A percentile compares a stretch with the other conserved stretches of the same genome.
Conservation (phyloP, 2,329 filamentous ascomycete genomes). For the Fusarium duplospermum region DNA sequence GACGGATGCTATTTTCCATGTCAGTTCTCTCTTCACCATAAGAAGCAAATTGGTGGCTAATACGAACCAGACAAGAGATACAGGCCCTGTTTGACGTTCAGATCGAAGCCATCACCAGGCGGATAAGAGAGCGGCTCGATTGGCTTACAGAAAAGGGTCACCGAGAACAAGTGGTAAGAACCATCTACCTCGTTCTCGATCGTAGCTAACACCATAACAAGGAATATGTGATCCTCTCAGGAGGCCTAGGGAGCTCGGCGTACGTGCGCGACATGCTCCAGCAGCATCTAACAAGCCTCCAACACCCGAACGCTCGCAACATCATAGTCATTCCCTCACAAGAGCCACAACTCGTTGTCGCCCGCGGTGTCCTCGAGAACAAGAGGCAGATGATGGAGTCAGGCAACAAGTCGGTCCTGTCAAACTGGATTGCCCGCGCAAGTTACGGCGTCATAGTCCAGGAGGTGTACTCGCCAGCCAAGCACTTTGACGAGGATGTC, state of each 20-base stretch:
- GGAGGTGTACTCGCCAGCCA: conserved; percentile 27
- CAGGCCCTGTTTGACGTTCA: conserved; percentile 55
- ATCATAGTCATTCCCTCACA: conserved; percentile 29
- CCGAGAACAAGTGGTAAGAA: conserved; percentile 51
- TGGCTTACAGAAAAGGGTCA: conserved; percentile 50
- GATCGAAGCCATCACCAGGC: conserved; percentile 47
- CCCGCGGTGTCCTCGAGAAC: conserved; percentile 30
- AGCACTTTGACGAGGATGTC: conserved; percentile 36
- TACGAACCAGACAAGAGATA: conserved; percentile 52
- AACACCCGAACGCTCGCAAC: conserved; percentile 46
- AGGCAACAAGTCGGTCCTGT: conserved; percentile 21
- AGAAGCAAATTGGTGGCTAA: not conserved
- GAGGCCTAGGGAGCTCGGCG: conserved; percentile 58
- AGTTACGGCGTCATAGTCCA: conserved; percentile 39
- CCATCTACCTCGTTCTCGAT: not conserved
- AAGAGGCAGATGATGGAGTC: conserved; percentile 27
- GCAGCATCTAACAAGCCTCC: conserved; percentile 47
- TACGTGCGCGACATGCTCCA: conserved; percentile 59
- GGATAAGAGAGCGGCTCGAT: conserved; percentile 55
- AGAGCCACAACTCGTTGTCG: conserved; percentile 30
- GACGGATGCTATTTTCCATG: conserved; percentile 55
- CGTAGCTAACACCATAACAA: conserved; percentile 25
- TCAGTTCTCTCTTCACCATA: conserved; percentile 35
- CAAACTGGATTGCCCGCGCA: conserved; percentile 36
- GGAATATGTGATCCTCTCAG: conserved; percentile 58